These are phyloP conservation scores for Neocucurbitaria cava DNA, from an alignment of 2,329 filamentous ascomycete species.

Conservation along the genomic window DNA sequence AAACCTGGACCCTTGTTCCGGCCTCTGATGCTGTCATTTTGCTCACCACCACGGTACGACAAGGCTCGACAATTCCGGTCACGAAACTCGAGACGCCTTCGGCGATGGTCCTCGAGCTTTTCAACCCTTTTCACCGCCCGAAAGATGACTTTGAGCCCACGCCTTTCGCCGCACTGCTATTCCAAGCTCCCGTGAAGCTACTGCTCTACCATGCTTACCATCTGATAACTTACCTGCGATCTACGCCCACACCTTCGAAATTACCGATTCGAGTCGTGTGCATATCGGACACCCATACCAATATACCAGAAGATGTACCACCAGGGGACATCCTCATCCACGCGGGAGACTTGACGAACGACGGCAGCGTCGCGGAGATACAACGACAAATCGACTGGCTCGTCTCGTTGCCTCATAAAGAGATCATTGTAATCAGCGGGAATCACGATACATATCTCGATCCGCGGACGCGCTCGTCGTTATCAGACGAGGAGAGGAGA, in stretches of 20 bases:
- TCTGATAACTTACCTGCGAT: conserved; percentile 71
- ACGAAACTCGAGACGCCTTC: neutral
- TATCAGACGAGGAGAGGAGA: conserved; percentile 61
- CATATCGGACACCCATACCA: conserved; percentile 86
- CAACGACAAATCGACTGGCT: conserved; percentile 89
- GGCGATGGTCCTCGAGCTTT: conserved; percentile 39
- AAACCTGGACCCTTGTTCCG: conserved; percentile 3
- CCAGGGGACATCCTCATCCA: conserved; percentile 87
- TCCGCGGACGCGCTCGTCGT: conserved; percentile 61
- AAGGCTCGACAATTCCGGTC: conserved; percentile 1
- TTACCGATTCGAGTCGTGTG: conserved; percentile 78
- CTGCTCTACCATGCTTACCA: conserved; percentile 69
- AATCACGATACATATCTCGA: conserved; percentile 93
- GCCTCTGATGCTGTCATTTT: neutral
- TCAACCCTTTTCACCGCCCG: conserved; percentile 35
- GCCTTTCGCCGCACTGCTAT: conserved; percentile 65
- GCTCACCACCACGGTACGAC: conserved; percentile 8
- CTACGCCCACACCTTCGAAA: conserved; percentile 65
- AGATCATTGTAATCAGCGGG: conserved; percentile 84
- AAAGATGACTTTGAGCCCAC: conserved; percentile 53
- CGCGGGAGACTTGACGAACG: conserved; percentile 82
- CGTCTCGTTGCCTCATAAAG: conserved; percentile 71
- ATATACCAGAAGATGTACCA: conserved; percentile 67
- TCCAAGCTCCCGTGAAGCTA: conserved; percentile 71
- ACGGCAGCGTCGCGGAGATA: conserved; percentile 74